Evolutionary conservation across 2,329 filamentous ascomycete genomes (phyloP).

Genomic region (Ilyonectria robusta): DNA sequence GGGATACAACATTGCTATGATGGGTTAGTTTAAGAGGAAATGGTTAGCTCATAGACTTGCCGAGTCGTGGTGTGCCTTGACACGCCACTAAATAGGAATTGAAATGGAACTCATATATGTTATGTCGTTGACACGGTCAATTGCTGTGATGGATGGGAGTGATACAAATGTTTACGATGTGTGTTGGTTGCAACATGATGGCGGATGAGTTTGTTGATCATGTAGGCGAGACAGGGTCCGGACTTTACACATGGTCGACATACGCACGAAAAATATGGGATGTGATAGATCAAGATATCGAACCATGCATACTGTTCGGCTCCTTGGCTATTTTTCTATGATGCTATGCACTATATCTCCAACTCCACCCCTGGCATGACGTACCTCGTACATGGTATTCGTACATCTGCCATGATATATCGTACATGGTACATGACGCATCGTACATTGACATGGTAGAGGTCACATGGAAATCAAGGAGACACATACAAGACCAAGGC

Average conservation of each 20-base stretch:
- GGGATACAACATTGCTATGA: not conserved
- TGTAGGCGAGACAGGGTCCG: not conserved
- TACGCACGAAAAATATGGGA: not conserved
- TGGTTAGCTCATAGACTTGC: not conserved
- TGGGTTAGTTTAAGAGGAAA: not conserved
- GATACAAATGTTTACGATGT: not conserved
- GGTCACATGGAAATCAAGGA: not conserved
- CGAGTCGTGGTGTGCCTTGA: not conserved
- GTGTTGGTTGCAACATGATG: not conserved
- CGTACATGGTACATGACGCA: not conserved
- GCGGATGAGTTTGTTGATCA: not conserved
- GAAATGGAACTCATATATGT: not conserved
- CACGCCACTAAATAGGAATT: not conserved
- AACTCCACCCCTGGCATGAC: not conserved
- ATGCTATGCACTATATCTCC: not conserved
- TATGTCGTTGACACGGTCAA: not conserved
- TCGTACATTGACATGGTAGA: conserved; percentile 2
- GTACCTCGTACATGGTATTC: not conserved
- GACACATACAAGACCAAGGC: not conserved
- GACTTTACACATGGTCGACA: not conserved
- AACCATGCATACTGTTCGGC: not conserved
- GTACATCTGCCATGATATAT: not conserved
- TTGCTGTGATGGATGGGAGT: not conserved
- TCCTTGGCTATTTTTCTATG: not conserved
- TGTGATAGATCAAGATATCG: not conserved